phyloP scores from a whole-genome alignment of 148 eudicot genomes.

The Chenopodium formosanum region DNA sequence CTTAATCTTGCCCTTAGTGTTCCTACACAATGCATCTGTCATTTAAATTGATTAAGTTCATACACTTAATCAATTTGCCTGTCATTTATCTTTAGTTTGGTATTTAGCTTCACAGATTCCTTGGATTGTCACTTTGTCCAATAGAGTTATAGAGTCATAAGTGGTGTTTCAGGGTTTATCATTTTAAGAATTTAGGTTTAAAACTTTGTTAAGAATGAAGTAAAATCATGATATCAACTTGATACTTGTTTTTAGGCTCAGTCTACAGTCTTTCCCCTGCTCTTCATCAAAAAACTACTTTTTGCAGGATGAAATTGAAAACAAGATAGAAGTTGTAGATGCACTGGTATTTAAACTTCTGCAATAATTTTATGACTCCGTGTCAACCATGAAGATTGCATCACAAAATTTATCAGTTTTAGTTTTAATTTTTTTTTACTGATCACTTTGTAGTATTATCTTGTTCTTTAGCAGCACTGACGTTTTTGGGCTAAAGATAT shows the following conservation, averaged over 20 bases:
- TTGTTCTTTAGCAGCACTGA: no score
- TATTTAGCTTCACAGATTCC: background rate
- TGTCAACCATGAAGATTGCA: slow-evolving; percentile 78
- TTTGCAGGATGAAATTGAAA: slow-evolving; percentile 83
- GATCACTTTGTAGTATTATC: slow-evolving; percentile 13
- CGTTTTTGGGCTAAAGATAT: no score
- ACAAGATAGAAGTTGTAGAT: slow-evolving; percentile 92
- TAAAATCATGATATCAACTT: background rate
- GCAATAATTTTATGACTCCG: slow-evolving; percentile 81
- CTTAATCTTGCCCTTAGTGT: no score
- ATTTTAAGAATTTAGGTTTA: background rate
- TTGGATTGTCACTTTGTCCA: background rate
- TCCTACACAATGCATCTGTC: no score
- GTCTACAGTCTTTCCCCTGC: background rate
- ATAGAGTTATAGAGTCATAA: background rate
- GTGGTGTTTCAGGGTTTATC: slow-evolving; percentile 1
- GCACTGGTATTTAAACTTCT: slow-evolving; percentile 83
- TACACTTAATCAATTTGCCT: background rate
- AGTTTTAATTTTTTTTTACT: background rate
- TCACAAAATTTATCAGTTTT: slow-evolving; percentile 59
- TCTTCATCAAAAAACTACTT: background rate
- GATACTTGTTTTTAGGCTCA: background rate
- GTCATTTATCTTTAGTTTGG: background rate
- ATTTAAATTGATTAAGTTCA: no score
- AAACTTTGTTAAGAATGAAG: background rate